Base-by-base conservation (phyloP, 345 rosid species). In the Reutealis trisperma region DNA sequence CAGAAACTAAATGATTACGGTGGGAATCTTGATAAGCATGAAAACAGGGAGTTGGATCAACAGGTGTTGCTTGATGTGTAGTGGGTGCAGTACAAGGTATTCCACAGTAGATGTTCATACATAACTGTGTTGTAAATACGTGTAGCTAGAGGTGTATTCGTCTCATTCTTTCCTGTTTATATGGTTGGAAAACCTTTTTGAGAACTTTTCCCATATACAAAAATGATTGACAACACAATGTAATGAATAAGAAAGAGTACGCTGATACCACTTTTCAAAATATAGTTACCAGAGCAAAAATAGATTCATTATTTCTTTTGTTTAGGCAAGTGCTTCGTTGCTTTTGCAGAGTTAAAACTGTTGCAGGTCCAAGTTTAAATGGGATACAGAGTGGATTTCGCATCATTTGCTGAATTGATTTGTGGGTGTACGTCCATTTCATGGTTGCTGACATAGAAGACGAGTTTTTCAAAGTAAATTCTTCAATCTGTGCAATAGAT, bases 121-220 rank as follows among this genome's bases (percentile, higher is more conserved):
- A 42, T 52, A 69, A 80, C 52, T 70, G 65, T 44, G 75, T 14
- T 87, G 90, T 87, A 82, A 73, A 87, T 82, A 81, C 16, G 58
- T 42, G 75, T 49, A 27, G 59, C 41, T 63, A 27, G 73, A 16
- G 30, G 54, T 80, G 85, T 67, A 82, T 83, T 80, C 83, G 69
- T 80, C 63, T 83, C 77, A 87, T 85, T 85, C 86, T 87, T 87
- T 87, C 75, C 42, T 87, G 90, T 84, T 80, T 30, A 84, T 87
- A 83, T 75, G 76, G 79, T 76, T 63, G 78, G 66, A 73, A 37
- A 4, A 55, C 67, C 47, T 24, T 21, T 78, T 80, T 66, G 77
- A 75, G 77, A 77, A 71, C 63, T 12, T 34, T 21, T 27, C 52
- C 8, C 45, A 32, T 70, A 64, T 71, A 65, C 77, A 47, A 8